Base-by-base conservation (phyloP, 768 basidiomycete species). In the Tulasnella calospora region DNA sequence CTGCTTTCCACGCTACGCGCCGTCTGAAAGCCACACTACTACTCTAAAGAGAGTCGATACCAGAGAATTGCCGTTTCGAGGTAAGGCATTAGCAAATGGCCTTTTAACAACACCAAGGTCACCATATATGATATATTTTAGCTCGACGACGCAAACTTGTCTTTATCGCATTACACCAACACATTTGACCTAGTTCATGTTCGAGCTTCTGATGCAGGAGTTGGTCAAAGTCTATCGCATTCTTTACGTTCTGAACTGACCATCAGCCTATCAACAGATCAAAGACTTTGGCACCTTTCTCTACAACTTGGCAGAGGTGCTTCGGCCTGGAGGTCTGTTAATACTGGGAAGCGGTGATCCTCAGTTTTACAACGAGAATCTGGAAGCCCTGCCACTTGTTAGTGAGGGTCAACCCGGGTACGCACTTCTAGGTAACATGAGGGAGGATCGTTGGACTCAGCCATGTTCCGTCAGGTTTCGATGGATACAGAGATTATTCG, bases 111-210 rank as follows among this genome's bases (percentile, higher is more conserved):
- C 44, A 19, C 3, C 12, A 13, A 19, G 15, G 4, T 44, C 0
- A 44, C 17, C 1, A 44, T 51, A 51, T 17, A 67, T 35, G 30
- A 17, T 67, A 23, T 55, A 35, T 36, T 55, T 69, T 30, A 78
- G 71, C 41, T 78, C 21, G 77, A 78, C 69, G 77, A 78, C 41
- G 77, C 70, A 72, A 78, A 78, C 69, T 55, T 78, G 3, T 73
- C 77, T 46, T 33, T 78, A 36, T 51, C 70, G 30, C 77, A 78
- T 46, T 78, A 78, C 46, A 38, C 36, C 15, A 38, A 36, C n/a
- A 23, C 67, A 10, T 78, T 78, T 41, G 77, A 78, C 33, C 23
- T 78, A 13, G 77, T 78, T 27, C 77, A 78, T 78, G 55, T 46
- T 21, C 61, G 77, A 1, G 77, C 77, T 41, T 71, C 44, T 30